These are phyloP conservation scores for Colletotrichum kahawae DNA, from an alignment of 2,329 filamentous ascomycete genomes.

Conservation along the genomic window DNA sequence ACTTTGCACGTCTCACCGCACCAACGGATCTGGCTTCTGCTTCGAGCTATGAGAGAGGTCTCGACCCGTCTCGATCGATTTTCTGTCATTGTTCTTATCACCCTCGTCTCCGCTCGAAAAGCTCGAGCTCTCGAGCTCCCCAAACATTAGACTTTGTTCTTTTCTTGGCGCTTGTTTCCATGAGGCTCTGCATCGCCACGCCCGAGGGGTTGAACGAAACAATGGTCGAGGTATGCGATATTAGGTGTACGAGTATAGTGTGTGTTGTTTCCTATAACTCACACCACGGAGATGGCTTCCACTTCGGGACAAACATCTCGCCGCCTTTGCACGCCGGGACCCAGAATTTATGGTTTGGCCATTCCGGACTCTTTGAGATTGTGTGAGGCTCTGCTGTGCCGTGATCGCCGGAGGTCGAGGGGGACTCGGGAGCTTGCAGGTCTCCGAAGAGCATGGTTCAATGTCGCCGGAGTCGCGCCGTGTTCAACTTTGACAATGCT, in stretches of 20 bases:
- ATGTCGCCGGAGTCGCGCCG: background rate
- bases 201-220: background rate
- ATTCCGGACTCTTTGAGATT: background rate
- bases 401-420: background rate
- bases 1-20: background rate
- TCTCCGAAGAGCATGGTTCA: background rate
- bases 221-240: background rate
- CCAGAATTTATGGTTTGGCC: background rate
- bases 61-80: background rate
- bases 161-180: slow-evolving; percentile 6
- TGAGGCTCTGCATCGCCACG: slow-evolving; percentile 14
- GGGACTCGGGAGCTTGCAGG: background rate
- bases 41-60: background rate
- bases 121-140: background rate
- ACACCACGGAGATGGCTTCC: slow-evolving; percentile 18
- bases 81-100: background rate
- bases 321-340: background rate
- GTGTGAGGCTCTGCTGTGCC: slow-evolving; percentile 3
- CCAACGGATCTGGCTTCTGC: slow-evolving; percentile 2
- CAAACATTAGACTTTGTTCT: background rate
- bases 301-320: background rate
- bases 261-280: background rate
- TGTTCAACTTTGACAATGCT: background rate
- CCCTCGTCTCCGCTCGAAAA: background rate
- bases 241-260: background rate